These are phyloP conservation scores for Candida ulmi DNA, from an alignment of 805 yeast species.

Conservation along the genomic window DNA sequence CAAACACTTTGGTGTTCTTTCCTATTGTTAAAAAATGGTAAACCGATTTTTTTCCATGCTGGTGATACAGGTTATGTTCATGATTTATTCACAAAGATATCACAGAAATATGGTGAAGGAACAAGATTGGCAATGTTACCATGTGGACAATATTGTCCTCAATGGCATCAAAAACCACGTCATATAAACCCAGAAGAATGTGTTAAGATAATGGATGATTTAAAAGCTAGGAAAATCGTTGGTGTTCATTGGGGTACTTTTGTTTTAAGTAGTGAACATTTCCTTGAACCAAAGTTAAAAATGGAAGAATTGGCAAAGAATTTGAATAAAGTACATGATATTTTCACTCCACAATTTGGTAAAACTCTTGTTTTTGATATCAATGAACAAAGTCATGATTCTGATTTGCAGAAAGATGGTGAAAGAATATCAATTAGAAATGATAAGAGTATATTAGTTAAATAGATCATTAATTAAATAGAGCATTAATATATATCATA, in stretches of 20 bases:
- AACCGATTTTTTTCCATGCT: slow-evolving; percentile 79
- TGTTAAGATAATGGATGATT: slow-evolving; percentile 55
- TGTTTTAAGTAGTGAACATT: slow-evolving; percentile 81
- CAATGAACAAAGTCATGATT: too few relatives aligned
- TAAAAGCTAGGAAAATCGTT: slow-evolving; percentile 55
- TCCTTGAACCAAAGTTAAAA: slow-evolving; percentile 70
- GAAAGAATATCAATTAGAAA: slow-evolving; percentile 21
- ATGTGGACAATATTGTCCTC: slow-evolving; percentile 92
- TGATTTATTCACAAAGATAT: slow-evolving; percentile 66
- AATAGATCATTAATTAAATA: too few relatives aligned
- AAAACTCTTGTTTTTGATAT: slow-evolving; percentile 49
- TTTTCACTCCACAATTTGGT: slow-evolving; percentile 72
- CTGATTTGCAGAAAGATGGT: too few relatives aligned
- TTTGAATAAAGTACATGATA: slow-evolving; percentile 31
- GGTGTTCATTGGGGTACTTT: slow-evolving; percentile 99
- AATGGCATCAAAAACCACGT: slow-evolving; percentile 89
- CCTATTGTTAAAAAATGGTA: slow-evolving; percentile 56
- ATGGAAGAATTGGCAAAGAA: slow-evolving; percentile 45
- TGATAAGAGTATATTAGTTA: slow-evolving; percentile 26
- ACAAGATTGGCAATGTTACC: slow-evolving; percentile 71
- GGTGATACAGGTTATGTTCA: slow-evolving; percentile 92
- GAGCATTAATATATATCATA: too few relatives aligned
- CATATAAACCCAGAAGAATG: slow-evolving; percentile 84
- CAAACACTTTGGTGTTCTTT: slow-evolving; percentile 86
- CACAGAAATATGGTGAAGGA: slow-evolving; percentile 53